Evolutionary conservation across 2,329 filamentous ascomycete genomes (phyloP).

Genomic region (Aureobasidium melanogenum): DNA sequence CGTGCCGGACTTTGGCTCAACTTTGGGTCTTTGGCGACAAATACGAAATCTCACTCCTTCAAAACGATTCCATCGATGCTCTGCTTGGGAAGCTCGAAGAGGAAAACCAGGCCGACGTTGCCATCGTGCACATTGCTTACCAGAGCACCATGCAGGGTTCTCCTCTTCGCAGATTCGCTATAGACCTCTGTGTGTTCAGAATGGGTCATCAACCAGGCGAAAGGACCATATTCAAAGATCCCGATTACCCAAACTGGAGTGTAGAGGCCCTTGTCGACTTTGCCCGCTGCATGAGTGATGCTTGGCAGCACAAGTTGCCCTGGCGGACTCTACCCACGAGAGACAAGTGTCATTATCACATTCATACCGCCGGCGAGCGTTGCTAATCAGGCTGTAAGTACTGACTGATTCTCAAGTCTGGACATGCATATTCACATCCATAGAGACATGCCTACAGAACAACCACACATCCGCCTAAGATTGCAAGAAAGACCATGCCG

Average conservation of each 20-base stretch:
- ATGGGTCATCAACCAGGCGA: background rate
- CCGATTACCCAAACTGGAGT: background rate
- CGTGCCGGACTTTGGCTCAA: background rate
- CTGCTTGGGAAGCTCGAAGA: background rate
- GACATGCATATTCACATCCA: background rate
- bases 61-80: constrained; percentile 11
- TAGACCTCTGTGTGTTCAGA: background rate
- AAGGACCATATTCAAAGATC: background rate
- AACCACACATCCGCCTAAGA: background rate
- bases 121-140: background rate
- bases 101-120: background rate
- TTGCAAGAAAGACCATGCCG: too few species aligned
- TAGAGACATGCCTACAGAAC: background rate
- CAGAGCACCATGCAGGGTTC: background rate
- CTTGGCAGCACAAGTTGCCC: background rate
- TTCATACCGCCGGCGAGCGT: background rate
- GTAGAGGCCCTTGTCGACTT: background rate
- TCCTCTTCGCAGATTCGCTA: constrained; percentile 6
- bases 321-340: background rate
- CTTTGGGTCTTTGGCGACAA: constrained; percentile 16
- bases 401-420: too few species aligned
- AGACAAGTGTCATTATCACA: background rate
- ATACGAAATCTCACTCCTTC: constrained; percentile 8
- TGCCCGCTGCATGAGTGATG: background rate
- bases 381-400: background rate